A percentile compares a stretch with the other conserved stretches of the same genome.
Evolutionary conservation across 2,329 filamentous ascomycete genomes (phyloP).

Genomic region (Albifimbria verrucaria): DNA sequence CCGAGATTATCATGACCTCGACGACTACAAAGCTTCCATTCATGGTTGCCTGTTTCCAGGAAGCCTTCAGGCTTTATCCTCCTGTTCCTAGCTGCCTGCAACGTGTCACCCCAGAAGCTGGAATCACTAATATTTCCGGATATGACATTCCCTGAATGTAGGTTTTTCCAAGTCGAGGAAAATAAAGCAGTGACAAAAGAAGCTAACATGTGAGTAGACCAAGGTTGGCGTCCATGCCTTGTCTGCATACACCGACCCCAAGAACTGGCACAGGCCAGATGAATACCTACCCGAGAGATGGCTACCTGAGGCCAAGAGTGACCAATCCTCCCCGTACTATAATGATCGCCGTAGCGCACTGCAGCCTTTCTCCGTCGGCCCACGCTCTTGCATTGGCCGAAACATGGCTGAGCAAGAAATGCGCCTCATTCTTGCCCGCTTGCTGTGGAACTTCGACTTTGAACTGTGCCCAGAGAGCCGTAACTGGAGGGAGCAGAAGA

Average conservation of each 20-base stretch:
- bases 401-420: slow-evolving; percentile 50
- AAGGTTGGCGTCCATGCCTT: slow-evolving; percentile 37
- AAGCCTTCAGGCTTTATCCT: slow-evolving; percentile 39
- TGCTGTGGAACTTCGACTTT: slow-evolving; percentile 49
- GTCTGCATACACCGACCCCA: slow-evolving; percentile 19
- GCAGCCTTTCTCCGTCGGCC: slow-evolving; percentile 46
- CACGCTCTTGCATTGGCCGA: slow-evolving; percentile 47
- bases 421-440: slow-evolving; percentile 42
- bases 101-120: slow-evolving; percentile 4
- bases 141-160: slow-evolving; percentile 1
- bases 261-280: slow-evolving; percentile 41
- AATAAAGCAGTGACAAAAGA: slow-evolving; percentile 22
- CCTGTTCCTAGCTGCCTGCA: slow-evolving; percentile 11
- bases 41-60: slow-evolving; percentile 37
- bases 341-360: slow-evolving; percentile 38
- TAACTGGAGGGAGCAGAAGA: neutral
- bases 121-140: slow-evolving; percentile 11
- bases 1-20: slow-evolving; percentile 29
- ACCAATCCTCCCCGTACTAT: slow-evolving; percentile 21
- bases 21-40: slow-evolving; percentile 22
- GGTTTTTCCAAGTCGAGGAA: neutral
- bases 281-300: slow-evolving; percentile 46
- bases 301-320: slow-evolving; percentile 27
- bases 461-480: slow-evolving; percentile 21
- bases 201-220: slow-evolving; percentile 25